These are phyloP conservation scores for Breviolum minutum DNA, from an alignment of 73 alveolate species.

Conservation along the genomic window DNA sequence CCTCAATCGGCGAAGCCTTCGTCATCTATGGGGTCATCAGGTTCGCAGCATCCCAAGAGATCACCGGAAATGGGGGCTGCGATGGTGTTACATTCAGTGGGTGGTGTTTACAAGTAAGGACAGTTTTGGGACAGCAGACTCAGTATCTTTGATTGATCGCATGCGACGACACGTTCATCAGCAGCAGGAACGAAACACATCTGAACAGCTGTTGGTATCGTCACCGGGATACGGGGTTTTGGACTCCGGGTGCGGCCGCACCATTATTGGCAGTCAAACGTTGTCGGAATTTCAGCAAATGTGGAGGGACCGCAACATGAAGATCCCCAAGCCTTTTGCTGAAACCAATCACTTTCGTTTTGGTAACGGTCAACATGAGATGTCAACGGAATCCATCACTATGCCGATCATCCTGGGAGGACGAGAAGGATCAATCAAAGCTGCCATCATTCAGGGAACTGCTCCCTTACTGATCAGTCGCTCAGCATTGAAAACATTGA, in stretches of 20 bases:
- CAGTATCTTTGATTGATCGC: no score
- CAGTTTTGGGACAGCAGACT: no score
- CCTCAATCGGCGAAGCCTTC: neutral
- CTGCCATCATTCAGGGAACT: neutral
- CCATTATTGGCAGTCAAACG: neutral
- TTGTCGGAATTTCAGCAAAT: neutral
- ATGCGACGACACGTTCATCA: no score
- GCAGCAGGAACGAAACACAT: no score
- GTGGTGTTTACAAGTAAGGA: no score
- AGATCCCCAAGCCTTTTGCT: neutral
- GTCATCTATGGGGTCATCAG: neutral
- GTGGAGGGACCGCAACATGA: neutral
- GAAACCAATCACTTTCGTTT: no score
- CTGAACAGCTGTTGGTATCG: no score
- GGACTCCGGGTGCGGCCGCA: no score
- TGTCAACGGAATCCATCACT: neutral
- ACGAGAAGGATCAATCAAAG: neutral
- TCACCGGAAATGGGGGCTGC: no score
- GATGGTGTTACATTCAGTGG: no score
- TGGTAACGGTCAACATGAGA: neutral
- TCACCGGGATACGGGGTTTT: no score
- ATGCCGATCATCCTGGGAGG: neutral
- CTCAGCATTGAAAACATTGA: neutral
- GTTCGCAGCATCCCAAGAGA: no score
- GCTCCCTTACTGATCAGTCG: neutral